Conservation (phyloP, 495 filamentous ascomycete genomes). For the Annulohypoxylon maeteangense region DNA sequence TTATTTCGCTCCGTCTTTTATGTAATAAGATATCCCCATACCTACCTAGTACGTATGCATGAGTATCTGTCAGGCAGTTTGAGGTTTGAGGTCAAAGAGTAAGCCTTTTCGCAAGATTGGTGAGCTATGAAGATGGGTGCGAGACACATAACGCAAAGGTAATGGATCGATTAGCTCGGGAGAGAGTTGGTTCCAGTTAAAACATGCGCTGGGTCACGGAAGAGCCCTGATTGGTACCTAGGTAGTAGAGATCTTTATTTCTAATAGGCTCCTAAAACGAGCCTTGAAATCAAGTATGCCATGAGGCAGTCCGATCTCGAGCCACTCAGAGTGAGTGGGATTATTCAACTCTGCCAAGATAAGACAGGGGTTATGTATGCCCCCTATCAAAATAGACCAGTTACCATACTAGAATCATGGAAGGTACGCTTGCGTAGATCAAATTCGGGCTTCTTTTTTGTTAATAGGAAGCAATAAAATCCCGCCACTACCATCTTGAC, state of each 20-base stretch:
- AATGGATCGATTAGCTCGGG: not conserved
- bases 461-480: not conserved
- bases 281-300: too few relatives aligned
- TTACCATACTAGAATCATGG: not conserved
- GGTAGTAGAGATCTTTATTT: too few relatives aligned
- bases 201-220: not conserved
- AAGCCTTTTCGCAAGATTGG: not conserved
- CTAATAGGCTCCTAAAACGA: too few relatives aligned
- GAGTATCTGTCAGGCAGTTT: slow-evolving; percentile 1
- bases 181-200: not conserved
- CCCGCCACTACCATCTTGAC: not conserved
- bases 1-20: slow-evolving; percentile 13
- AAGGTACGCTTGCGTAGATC: not conserved
- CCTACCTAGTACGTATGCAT: too few relatives aligned
- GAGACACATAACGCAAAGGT: not conserved
- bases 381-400: not conserved
- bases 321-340: not conserved
- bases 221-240: too few relatives aligned
- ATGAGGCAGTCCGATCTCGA: too few relatives aligned
- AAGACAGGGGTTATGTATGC: not conserved
- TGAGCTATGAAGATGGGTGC: not conserved
- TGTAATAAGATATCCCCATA: not conserved
- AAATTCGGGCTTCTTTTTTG: not conserved
- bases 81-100: not conserved
- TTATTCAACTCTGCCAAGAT: not conserved